Evolutionary conservation across 2,329 filamentous ascomycete genomes (phyloP).

Genomic region (Aquanectria penicillioides): DNA sequence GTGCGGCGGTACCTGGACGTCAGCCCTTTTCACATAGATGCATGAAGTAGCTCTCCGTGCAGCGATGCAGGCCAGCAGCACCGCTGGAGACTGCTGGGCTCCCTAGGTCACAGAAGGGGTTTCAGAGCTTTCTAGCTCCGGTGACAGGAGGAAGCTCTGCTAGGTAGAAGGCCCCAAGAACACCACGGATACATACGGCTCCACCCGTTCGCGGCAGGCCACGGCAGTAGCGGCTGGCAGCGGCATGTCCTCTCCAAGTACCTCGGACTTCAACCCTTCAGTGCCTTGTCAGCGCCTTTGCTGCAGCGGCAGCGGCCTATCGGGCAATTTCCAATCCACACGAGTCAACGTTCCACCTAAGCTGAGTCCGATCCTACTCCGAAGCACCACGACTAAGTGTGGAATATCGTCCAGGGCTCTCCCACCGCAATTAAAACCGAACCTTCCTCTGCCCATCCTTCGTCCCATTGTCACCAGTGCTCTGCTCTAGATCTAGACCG

Average conservation of each 20-base stretch:
- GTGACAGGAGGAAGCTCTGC: not conserved
- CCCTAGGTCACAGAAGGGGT: not conserved
- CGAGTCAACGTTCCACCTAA: slow-evolving; percentile 18
- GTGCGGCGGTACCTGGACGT: slow-evolving; percentile 3
- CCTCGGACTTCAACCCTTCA: slow-evolving; percentile 28
- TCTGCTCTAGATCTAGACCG: not conserved
- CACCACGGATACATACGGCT: slow-evolving; percentile 28
- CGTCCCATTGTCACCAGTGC: not conserved
- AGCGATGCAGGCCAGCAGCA: too few species aligned
- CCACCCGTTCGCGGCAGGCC: slow-evolving; percentile 31
- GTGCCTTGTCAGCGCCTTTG: too few species aligned
- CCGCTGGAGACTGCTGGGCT: too few species aligned
- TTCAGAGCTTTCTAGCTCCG: slow-evolving; percentile 4
- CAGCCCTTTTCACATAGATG: not conserved
- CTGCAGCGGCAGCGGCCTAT: slow-evolving; percentile 23
- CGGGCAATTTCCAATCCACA: slow-evolving; percentile 34
- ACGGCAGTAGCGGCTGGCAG: slow-evolving; percentile 39
- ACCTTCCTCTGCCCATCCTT: slow-evolving; percentile 8
- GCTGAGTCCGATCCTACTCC: slow-evolving; percentile 40
- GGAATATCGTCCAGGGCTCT: slow-evolving; percentile 6
- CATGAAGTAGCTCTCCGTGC: not conserved
- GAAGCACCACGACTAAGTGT: slow-evolving; percentile 22
- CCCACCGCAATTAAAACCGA: slow-evolving; percentile 16
- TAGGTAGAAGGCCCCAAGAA: slow-evolving; percentile 1
- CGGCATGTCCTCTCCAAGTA: slow-evolving; percentile 38